Evolutionary conservation across 2,329 filamentous ascomycete genomes (phyloP).

Genomic region (Hymenoscyphus scutula): DNA sequence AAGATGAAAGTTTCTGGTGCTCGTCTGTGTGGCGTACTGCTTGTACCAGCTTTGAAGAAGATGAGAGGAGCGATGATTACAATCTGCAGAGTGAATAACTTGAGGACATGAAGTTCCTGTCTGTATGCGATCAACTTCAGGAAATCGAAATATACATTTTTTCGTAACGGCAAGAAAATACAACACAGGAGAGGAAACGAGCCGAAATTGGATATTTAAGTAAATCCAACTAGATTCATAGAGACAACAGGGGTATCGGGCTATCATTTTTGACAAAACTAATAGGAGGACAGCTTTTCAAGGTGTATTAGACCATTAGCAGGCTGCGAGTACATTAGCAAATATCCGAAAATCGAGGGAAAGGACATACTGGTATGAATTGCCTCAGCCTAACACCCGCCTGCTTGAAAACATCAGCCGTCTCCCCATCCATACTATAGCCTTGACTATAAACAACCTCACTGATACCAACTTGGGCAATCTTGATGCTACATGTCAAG

Average conservation of each 20-base stretch:
- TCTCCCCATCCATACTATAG: constrained; percentile 90
- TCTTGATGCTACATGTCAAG: constrained; percentile 97
- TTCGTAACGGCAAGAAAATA: no score
- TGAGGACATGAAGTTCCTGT: no score
- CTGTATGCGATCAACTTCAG: no score
- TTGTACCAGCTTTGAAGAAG: no score
- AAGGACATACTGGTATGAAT: constrained; percentile 67
- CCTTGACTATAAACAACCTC: constrained; percentile 94
- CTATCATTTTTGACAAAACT: constrained; percentile 9
- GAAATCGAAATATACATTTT: no score
- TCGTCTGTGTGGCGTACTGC: no score
- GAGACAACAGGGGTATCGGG: constrained; percentile 2
- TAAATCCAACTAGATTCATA: no score
- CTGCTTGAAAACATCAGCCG: constrained; percentile 76
- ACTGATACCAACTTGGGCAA: constrained; percentile 90
- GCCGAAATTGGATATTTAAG: no score
- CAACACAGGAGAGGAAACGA: no score
- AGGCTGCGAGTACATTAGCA: constrained; percentile 45
- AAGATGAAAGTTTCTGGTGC: no score
- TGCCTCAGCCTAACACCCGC: constrained; percentile 84
- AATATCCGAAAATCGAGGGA: constrained; percentile 10
- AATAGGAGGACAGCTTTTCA: constrained; percentile 41
- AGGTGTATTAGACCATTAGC: constrained; percentile 64
- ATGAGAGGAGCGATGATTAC: no score
- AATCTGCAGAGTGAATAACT: no score